Base-by-base conservation (phyloP, 208 protist species). In the Phytomonas francai region DNA sequence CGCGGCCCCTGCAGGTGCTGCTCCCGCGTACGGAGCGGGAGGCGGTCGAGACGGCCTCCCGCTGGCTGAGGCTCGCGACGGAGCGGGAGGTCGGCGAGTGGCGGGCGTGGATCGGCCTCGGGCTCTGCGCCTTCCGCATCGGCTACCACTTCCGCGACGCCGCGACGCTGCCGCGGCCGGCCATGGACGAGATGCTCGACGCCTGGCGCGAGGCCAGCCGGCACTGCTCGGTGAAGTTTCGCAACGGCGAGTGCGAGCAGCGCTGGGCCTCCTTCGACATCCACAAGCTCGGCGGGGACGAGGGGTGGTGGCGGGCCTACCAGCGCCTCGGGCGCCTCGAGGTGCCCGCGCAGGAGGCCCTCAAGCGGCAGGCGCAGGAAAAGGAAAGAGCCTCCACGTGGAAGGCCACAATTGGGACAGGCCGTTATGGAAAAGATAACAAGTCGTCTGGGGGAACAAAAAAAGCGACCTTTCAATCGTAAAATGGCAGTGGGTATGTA, bases 121-220 rank as follows among this genome's bases (percentile, higher is more conserved):
- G 89, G 12, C 75, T 94, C 14, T 84, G 76, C 54, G 83, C 89
- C 45, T 92, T 78, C 72, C 85, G 89, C 42, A 30, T 94, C 1
- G 89, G 74, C 0, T 72, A 92, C 61, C 89, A 94, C 61, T 94
- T 94, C 68, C 75, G 80, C 28, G 84, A 91, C 63, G 78, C 84
- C 4, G 66, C 61, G 59, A 67, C 59, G 14, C 69, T 91, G 68
- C 29, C 42, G 30, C 81, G 86, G 27, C 81, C 82, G n/a, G 84
- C 86, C 22, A 85, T 92, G 86, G 83, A 87, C 62, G 82, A 85
- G 73, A 80, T 94, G 77, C 75, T 92, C 6, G 81, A 92, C 29
- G 89, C 89, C n/a, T 94, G 89, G 89, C 68, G 76, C 19, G 81
- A 87, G 68, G 85, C 84, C 9, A 92, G 86, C 59, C 81, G 78